Conservation (phyloP, 2,329 filamentous ascomycete species). For the Cladosporium sp. region DNA sequence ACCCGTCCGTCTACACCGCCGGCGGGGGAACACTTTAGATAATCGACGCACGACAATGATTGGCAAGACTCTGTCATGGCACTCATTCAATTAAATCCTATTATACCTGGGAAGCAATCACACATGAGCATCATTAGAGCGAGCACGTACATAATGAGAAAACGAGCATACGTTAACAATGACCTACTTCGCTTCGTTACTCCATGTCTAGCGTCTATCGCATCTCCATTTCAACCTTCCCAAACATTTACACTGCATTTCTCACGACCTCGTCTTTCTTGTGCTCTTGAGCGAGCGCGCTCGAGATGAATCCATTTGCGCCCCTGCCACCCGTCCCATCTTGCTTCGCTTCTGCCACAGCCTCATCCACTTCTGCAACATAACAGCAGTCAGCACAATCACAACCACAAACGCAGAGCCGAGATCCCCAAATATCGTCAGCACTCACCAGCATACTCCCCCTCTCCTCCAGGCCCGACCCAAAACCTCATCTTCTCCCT, state of each 20-base stretch:
- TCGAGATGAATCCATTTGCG: slow-evolving; percentile 35
- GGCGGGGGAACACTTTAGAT: no score
- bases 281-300: slow-evolving; percentile 29
- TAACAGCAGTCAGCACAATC: slow-evolving; percentile 9
- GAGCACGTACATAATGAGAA: slow-evolving; percentile 5
- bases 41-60: no score
- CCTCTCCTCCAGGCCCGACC: slow-evolving; percentile 45
- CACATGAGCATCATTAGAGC: no score
- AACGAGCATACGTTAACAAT: neutral
- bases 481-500: slow-evolving; percentile 63
- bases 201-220: neutral
- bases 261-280: slow-evolving; percentile 21
- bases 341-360: slow-evolving; percentile 29
- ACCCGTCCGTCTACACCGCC: no score
- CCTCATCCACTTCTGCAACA: slow-evolving; percentile 39
- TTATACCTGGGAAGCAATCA: no score
- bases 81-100: no score
- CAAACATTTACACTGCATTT: slow-evolving; percentile 26
- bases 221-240: neutral
- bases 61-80: no score
- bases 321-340: slow-evolving; percentile 43
- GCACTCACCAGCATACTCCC: slow-evolving; percentile 39
- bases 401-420: neutral
- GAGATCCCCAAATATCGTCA: neutral
- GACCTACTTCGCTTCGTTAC: neutral